These are phyloP conservation scores for Phialophora tarda DNA, from an alignment of 2,329 filamentous ascomycete species.

Conservation along the genomic window DNA sequence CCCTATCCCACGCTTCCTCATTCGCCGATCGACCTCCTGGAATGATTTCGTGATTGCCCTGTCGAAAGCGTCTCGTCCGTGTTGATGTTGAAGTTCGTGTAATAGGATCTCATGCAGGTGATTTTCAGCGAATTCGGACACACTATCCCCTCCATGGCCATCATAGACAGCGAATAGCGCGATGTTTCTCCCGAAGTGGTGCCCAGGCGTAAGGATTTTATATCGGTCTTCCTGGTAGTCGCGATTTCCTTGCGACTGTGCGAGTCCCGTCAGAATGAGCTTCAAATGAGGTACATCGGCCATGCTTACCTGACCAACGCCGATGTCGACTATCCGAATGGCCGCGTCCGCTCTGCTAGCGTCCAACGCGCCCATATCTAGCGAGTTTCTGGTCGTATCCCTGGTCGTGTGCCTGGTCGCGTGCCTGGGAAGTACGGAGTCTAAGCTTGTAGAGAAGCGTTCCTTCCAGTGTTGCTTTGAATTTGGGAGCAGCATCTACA, in stretches of 20 bases:
- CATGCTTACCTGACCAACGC: neutral
- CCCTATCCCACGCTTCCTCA: neutral
- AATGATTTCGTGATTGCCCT: neutral
- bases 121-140: neutral
- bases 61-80: slow-evolving; percentile 4
- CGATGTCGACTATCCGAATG: neutral
- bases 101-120: slow-evolving; percentile 1
- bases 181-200: neutral
- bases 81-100: slow-evolving; percentile 2
- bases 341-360: neutral
- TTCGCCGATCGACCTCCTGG: slow-evolving; percentile 1
- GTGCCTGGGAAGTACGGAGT: neutral
- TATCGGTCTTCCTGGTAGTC: neutral
- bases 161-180: slow-evolving; percentile 8
- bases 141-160: neutral
- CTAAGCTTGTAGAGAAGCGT: neutral
- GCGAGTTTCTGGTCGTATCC: neutral
- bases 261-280: neutral
- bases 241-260: neutral
- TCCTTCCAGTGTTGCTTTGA: neutral
- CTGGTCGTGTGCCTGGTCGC: neutral
- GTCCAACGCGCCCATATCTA: neutral
- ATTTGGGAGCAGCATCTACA: neutral
- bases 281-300: neutral
- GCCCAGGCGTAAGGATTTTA: neutral